Evolutionary conservation across 1,139 yeast genomes (phyloP).

Genomic region (Suhomyces chickasaworum): DNA sequence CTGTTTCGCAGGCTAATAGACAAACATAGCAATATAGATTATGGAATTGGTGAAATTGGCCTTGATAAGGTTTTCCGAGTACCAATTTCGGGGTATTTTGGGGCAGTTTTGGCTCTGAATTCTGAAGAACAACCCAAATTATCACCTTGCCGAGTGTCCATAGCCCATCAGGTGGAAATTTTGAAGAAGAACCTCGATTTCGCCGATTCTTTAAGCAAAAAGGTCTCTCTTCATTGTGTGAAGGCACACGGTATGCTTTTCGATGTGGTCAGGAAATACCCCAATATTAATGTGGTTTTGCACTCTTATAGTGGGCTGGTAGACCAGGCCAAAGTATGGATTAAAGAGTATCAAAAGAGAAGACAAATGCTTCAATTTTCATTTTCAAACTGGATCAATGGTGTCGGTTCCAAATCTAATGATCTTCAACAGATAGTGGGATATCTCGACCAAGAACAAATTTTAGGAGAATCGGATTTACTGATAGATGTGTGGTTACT

Average conservation of each 20-base stretch:
- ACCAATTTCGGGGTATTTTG: constrained; percentile 61
- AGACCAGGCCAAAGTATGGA: constrained; percentile 64
- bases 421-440: constrained; percentile 29
- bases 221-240: constrained; percentile 84
- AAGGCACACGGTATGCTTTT: constrained; percentile 66
- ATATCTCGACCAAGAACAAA: constrained; percentile 24
- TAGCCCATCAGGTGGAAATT: constrained; percentile 65
- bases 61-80: constrained; percentile 75
- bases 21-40: constrained; percentile 22
- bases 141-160: constrained; percentile 50
- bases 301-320: constrained; percentile 88
- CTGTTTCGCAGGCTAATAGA: constrained; percentile 25
- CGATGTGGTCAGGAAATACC: constrained; percentile 39
- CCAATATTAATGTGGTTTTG: constrained; percentile 49
- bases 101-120: constrained; percentile 24
- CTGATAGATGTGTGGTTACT: constrained; percentile 32
- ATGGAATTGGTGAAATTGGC: constrained; percentile 85
- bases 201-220: constrained; percentile 50
- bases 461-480: constrained; percentile 43
- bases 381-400: constrained; percentile 63
- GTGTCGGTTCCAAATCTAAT: constrained; percentile 26
- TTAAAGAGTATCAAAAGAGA: constrained; percentile 27
- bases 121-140: constrained; percentile 20
- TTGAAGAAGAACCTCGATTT: constrained; percentile 53
- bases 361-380: constrained; percentile 49